These are phyloP conservation scores for Hypoxylon sp. DNA, from an alignment of 2,329 filamentous ascomycete species.

Conservation along the genomic window DNA sequence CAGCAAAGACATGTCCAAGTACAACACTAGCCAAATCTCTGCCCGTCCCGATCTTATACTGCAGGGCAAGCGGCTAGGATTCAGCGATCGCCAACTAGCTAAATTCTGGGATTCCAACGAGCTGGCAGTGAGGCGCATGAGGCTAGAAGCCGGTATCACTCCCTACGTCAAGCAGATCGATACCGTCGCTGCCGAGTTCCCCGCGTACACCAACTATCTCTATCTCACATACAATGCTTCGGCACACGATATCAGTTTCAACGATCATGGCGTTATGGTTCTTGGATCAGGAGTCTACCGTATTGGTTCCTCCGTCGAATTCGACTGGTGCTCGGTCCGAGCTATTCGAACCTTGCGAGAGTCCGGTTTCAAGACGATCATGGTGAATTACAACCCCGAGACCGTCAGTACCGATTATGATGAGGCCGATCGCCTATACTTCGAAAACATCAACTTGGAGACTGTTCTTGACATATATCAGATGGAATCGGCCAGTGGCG, in stretches of 20 bases:
- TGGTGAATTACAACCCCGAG: slow-evolving; percentile 83
- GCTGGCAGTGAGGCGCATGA: slow-evolving; percentile 81
- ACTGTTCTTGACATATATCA: slow-evolving; percentile 94
- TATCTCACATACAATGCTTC: slow-evolving; percentile 95
- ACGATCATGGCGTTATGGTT: slow-evolving; percentile 95
- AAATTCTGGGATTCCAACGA: slow-evolving; percentile 96
- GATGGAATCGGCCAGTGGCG: slow-evolving; percentile 81
- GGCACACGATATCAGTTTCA: slow-evolving; percentile 82
- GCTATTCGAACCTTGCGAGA: slow-evolving; percentile 90
- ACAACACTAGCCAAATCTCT: slow-evolving; percentile 69
- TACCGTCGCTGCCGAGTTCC: slow-evolving; percentile 97
- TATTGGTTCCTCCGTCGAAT: slow-evolving; percentile 97
- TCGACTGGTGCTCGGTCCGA: slow-evolving; percentile 98
- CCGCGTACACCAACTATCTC: slow-evolving; percentile 92
- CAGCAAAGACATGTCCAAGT: slow-evolving; percentile 76
- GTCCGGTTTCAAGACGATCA: slow-evolving; percentile 89
- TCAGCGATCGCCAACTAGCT: slow-evolving; percentile 91
- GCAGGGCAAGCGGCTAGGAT: slow-evolving; percentile 91
- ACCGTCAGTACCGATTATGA: slow-evolving; percentile 92
- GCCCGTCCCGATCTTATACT: slow-evolving; percentile 72
- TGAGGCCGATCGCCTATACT: slow-evolving; percentile 92
- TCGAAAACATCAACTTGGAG: slow-evolving; percentile 93
- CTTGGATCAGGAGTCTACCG: slow-evolving; percentile 95
- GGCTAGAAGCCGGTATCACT: slow-evolving; percentile 84
- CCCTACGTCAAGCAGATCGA: slow-evolving; percentile 98